A percentile compares a stretch with the other conserved stretches of the same genome.
Evolutionary conservation across 1,284 basidiomycete species (phyloP).

Genomic region (Mycena citricolor): DNA sequence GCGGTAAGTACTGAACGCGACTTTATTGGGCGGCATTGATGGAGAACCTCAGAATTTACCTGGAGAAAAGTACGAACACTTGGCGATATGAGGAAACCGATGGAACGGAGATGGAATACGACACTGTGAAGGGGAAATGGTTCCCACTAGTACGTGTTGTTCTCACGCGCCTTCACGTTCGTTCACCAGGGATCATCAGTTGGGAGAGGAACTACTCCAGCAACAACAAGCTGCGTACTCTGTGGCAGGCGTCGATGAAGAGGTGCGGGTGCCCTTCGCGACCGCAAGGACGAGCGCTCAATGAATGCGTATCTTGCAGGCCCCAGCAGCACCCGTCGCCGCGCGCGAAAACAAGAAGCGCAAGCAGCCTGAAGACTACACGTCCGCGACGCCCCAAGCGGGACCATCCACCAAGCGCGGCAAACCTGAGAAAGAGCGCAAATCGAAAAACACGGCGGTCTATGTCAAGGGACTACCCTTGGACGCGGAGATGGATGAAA

Average conservation of each 20-base stretch:
- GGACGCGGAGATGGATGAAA: conserved; percentile 74
- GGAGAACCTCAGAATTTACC: conserved; percentile 55
- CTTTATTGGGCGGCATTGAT: conserved; percentile 22
- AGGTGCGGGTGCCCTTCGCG: conserved; percentile 45
- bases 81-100: conserved; percentile 92
- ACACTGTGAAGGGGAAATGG: conserved; percentile 73
- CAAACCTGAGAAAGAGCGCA: conserved; percentile 47
- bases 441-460: conserved; percentile 89
- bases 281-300: no score
- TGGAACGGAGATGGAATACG: conserved; percentile 88
- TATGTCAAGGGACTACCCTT: conserved; percentile 86
- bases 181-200: conserved; percentile 36
- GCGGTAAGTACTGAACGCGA: conserved; percentile 37
- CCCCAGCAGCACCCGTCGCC: conserved; percentile 80
- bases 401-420: conserved; percentile 67
- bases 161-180: conserved; percentile 3
- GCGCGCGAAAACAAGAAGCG: conserved; percentile 80
- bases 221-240: conserved; percentile 93
- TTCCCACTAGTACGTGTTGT: conserved; percentile 68
- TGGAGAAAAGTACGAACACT: conserved; percentile 71
- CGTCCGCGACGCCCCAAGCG: conserved; percentile 51
- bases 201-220: conserved; percentile 80
- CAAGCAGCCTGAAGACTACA: conserved; percentile 77
- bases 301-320: conserved; percentile 48
- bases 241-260: conserved; percentile 87